Base-by-base conservation (phyloP, 2,329 filamentous ascomycete genomes). In the Beauveria sp. region DNA sequence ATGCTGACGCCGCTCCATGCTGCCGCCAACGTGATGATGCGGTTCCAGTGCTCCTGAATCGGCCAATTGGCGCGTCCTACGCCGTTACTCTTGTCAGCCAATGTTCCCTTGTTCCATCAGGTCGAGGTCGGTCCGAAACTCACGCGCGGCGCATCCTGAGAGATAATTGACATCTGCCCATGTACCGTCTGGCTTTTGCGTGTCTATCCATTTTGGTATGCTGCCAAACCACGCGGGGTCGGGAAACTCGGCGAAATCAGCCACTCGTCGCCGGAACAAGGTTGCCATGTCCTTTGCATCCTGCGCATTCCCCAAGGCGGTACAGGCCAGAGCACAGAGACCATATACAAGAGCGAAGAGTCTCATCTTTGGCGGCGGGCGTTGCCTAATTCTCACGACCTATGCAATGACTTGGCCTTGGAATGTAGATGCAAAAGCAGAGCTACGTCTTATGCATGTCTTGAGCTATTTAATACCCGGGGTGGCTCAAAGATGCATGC, bases 111-210 rank as follows among this genome's bases (percentile, higher is more conserved):
- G 28, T 9, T 22, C 18, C 14, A n/a, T 28, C 20, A 12, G 14
- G n/a, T 50, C 9, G 10, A 47, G 16, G 50, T 24, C 9, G 7
- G 24, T 16, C 0, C 2, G 7, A 40, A 7, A 64, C 66, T 61
- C 14, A 64, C 66, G 63, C 20, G 66, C 66, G 22, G 63, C 12
- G 47, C 66, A 68, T 45, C 66, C 66, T 10, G 65, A 66, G 18
- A 62, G 42, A 42, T 67, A 68, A 42, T 67, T 66, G 50, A 68
- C 65, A 40, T 68, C 67, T 9, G 60, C 43, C 67, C 67, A 68
- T 5, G 67, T 67, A 7, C 67, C 67, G 30, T 68, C 65, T 9
- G n/a, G 38, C 46, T 61, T 64, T 52, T 68, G 67, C 2, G 63
- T 57, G 5, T 58, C 60, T 30, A 68, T 46, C 67, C 67, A 68